Conservation (phyloP, 2,329 filamentous ascomycete genomes). For the Cordyceps tenuipes region DNA sequence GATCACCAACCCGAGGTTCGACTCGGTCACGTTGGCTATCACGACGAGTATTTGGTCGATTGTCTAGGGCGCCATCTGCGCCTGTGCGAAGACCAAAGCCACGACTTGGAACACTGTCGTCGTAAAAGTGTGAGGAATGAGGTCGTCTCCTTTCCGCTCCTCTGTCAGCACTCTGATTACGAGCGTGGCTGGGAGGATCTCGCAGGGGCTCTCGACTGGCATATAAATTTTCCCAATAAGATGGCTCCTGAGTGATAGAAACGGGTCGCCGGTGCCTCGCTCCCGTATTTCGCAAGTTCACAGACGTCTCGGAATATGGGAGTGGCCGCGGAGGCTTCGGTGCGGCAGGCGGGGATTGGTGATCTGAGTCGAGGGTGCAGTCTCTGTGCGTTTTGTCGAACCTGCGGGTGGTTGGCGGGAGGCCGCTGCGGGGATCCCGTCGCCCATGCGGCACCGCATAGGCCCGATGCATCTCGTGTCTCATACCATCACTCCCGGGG, state of each 20-base stretch:
- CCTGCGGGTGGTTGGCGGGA: conserved; percentile 61
- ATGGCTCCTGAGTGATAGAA: conserved; percentile 45
- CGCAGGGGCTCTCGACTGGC: conserved; percentile 41
- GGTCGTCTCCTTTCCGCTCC: conserved; percentile 21
- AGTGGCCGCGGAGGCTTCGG: conserved; percentile 26
- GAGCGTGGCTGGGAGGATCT: conserved; percentile 29
- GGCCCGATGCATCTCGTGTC: background rate
- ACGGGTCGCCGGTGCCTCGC: conserved; percentile 34
- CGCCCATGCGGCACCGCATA: conserved; percentile 29
- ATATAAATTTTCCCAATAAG: conserved; percentile 40
- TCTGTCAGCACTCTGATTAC: conserved; percentile 24
- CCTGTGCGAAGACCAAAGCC: conserved; percentile 46
- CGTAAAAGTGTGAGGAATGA: conserved; percentile 31
- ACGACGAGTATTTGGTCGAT: background rate
- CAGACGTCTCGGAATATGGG: conserved; percentile 16
- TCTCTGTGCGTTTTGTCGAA: conserved; percentile 58
- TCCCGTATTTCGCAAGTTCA: conserved; percentile 13
- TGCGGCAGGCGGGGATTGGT: conserved; percentile 34
- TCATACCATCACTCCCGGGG: conserved; percentile 20
- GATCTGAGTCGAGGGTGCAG: conserved; percentile 32
- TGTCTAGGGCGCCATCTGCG: conserved; percentile 19
- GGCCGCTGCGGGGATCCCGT: conserved; percentile 39
- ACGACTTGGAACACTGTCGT: conserved; percentile 37
- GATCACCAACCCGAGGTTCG: conserved; percentile 23
- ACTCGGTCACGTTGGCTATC: conserved; percentile 34